phyloP scores from a whole-genome alignment of 805 yeast species.

The Lipomyces orientalis region DNA sequence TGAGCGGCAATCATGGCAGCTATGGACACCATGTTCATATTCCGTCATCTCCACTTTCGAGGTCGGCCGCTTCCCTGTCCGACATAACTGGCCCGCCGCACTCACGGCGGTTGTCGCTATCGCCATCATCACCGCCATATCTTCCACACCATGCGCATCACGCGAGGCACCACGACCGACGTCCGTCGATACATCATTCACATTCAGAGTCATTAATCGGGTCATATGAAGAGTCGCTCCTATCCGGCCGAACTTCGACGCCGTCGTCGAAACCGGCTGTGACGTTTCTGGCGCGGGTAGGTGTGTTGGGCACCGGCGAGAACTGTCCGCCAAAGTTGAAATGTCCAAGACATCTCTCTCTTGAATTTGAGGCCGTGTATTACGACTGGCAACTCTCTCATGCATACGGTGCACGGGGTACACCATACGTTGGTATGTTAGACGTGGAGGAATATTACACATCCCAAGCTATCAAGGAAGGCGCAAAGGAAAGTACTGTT shows the following conservation, averaged over 20 bases:
- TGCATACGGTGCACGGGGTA: constrained; percentile 17
- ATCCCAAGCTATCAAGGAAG: neutral
- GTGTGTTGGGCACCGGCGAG: constrained; percentile 43
- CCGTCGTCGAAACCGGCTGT: constrained; percentile 41
- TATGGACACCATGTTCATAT: constrained; percentile 8
- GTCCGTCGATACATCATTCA: constrained; percentile 21
- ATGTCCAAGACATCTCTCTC: constrained; percentile 41
- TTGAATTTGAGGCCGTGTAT: constrained; percentile 44
- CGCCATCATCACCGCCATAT: constrained; percentile 16
- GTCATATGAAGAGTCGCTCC: constrained; percentile 46
- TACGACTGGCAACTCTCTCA: constrained; percentile 38
- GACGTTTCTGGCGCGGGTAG: constrained; percentile 39
- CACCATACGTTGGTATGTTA: constrained; percentile 43
- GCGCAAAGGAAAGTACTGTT: neutral
- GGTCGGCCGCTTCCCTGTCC: constrained; percentile 11
- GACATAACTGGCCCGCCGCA: neutral
- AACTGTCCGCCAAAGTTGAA: constrained; percentile 34
- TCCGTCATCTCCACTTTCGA: constrained; percentile 22
- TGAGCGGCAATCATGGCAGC: neutral
- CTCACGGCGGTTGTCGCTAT: neutral
- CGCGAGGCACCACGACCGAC: constrained; percentile 2
- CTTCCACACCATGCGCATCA: constrained; percentile 1
- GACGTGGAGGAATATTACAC: constrained; percentile 23
- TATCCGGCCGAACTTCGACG: constrained; percentile 44
- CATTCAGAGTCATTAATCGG: constrained; percentile 43